phyloP scores from a whole-genome alignment of 108 stramenopile genomes.

The Fragilariopsis cylindrus region DNA sequence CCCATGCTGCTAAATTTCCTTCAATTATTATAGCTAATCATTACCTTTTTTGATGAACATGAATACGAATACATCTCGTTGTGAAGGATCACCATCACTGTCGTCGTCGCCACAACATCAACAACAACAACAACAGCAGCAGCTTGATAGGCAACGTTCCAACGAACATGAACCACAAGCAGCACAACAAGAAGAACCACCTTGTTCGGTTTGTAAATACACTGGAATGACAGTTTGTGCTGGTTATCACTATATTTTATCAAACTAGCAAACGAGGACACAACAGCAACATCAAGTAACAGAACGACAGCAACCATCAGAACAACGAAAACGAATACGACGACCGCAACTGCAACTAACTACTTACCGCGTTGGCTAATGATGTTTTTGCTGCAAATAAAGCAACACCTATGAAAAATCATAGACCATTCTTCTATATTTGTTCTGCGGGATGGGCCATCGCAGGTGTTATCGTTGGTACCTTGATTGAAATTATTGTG shows the following conservation, averaged over 20 bases:
- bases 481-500: conserved; percentile 30
- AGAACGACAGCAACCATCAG: background rate
- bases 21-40: background rate
- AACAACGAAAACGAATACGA: background rate
- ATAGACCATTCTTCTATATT: conserved; percentile 40
- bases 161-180: background rate
- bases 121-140: background rate
- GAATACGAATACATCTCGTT: background rate
- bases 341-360: background rate
- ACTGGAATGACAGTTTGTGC: conserved; percentile 69
- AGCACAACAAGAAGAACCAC: conserved; percentile 24
- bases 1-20: background rate
- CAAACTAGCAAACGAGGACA: conserved; percentile 50
- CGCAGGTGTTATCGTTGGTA: conserved; percentile 69
- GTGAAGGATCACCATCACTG: conserved; percentile 5
- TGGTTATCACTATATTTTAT: conserved; percentile 69
- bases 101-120: background rate
- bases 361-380: too few relatives aligned
- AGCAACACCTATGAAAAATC: conserved; percentile 15
- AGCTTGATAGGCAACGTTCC: background rate
- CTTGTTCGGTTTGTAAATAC: conserved; percentile 62
- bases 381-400: too few relatives aligned
- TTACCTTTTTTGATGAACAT: background rate
- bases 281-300: background rate
- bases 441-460: conserved; percentile 48